These are phyloP conservation scores for Paratinospora sagittata DNA, from an alignment of 164 flowering plant species.

Conservation along the genomic window DNA sequence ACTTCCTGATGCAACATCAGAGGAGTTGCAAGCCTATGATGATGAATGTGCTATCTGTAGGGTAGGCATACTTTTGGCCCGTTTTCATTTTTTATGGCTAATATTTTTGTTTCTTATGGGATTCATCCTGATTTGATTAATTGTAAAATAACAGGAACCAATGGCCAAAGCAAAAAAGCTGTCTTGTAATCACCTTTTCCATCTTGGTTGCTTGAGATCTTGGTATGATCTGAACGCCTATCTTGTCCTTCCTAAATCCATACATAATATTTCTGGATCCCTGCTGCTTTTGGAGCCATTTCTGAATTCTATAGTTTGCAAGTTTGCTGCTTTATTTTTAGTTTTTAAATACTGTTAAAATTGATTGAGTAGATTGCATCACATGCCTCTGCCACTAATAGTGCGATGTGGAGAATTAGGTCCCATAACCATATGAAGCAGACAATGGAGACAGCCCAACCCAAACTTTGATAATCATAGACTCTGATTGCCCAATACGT, in stretches of 20 bases:
- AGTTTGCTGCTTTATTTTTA: not conserved
- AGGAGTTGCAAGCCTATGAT: slow-evolving; percentile 77
- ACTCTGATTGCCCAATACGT: not conserved
- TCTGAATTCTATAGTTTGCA: not conserved
- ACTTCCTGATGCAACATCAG: slow-evolving; percentile 90
- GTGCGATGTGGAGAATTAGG: not conserved
- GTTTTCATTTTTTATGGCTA: not conserved
- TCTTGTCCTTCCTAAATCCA: slow-evolving; percentile 2
- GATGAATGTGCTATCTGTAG: slow-evolving; percentile 98
- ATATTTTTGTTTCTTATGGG: not conserved
- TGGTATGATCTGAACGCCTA: slow-evolving; percentile 47
- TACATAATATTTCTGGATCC: not conserved
- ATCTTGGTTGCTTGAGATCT: slow-evolving; percentile 93
- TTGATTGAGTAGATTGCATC: too few relatives aligned
- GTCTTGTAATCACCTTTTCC: slow-evolving; percentile 90
- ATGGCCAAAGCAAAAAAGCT: slow-evolving; percentile 96
- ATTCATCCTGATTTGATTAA: slow-evolving; percentile 4
- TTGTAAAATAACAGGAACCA: slow-evolving; percentile 63
- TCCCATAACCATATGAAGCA: not conserved
- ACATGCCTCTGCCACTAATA: not conserved
- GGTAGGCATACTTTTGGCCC: slow-evolving; percentile 38
- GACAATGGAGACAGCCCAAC: not conserved
- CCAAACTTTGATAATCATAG: not conserved
- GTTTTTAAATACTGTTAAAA: too few relatives aligned
- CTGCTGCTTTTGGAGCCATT: not conserved